Evolutionary conservation across 495 filamentous ascomycete species (phyloP), one percentile per base, ranked within the genome.

Genomic region (Cercophora sp.): DNA sequence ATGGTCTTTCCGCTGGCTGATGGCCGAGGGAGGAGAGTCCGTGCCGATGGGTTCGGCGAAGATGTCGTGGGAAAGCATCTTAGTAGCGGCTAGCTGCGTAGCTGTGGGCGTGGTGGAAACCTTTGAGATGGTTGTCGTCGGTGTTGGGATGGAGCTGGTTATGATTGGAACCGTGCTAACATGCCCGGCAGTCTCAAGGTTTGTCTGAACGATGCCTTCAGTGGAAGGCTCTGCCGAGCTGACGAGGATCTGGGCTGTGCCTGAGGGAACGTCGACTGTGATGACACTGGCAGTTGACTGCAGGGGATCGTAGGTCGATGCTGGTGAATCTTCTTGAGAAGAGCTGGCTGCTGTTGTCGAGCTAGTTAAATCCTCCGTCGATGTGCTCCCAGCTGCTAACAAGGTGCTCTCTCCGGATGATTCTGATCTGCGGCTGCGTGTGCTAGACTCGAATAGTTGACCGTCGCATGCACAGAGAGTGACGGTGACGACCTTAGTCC

Each of bases 21-120:
- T 82, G 26, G 67, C 71, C 1, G 69, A 36, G 0, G 84, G 76
- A 43, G 85, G 80, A 16, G 81, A 56, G 11, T 71, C 77, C 11
- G 80, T 85, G 45, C 77, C 77, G 46, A 91, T 74, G 20, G 88
- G 85, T 8, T 73, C 59, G 52, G 66, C 59, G 56, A 79, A 80
- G 51, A 82, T 77, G 44, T 79, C 59, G 2, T 53, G 24, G 8
- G 64, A 62, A 16, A 59, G 24, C 55, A 59, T 64, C 36, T 41
- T 57, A 43, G 54, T 40, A 6, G 42, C 19, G 31, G 46, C 24
- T 1, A 47, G 16, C 15, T 24, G 26, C 49, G 37, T 36, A 8
- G 42, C 34, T 15, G 35, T 26, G 2, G 51, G 31, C 3, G 39
- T 16, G 1, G 15, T 15, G 5, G 58, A 40, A n/a, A 59, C 31